phyloP scores from a whole-genome alignment of 2,329 filamentous ascomycete species.

The Monilinia fructicola region DNA sequence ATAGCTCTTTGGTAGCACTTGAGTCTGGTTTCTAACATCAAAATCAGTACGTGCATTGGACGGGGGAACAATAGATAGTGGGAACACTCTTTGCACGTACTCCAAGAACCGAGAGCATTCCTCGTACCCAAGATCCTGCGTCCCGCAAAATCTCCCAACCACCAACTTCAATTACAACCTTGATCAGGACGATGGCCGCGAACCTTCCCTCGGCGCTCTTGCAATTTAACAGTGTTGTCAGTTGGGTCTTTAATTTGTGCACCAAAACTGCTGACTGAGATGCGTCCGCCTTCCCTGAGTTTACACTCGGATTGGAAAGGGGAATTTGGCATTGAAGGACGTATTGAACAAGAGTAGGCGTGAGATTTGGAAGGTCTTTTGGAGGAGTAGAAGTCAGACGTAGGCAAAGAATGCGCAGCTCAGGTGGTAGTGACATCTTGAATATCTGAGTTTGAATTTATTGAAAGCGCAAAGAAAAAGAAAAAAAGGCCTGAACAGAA shows the following conservation, averaged over 20 bases:
- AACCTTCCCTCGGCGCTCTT: conserved; percentile 73
- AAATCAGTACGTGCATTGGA: conserved; percentile 3
- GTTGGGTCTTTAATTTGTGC: conserved; percentile 77
- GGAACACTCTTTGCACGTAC: conserved; percentile 44
- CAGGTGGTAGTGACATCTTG: conserved; percentile 47
- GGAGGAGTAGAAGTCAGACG: conserved; percentile 69
- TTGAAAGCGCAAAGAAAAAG: not conserved
- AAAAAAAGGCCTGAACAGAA: not conserved
- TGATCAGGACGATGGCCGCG: conserved; percentile 74
- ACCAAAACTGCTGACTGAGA: conserved; percentile 69
- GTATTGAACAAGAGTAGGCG: conserved; percentile 66
- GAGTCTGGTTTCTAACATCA: conserved; percentile 70
- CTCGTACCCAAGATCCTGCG: conserved; percentile 72
- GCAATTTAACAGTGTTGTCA: conserved; percentile 76
- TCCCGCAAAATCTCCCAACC: conserved; percentile 79
- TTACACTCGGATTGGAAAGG: conserved; percentile 62
- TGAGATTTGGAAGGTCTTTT: conserved; percentile 71
- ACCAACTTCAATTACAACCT: conserved; percentile 77
- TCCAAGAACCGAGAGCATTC: conserved; percentile 71
- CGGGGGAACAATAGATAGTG: conserved; percentile 24
- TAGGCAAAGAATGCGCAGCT: conserved; percentile 64
- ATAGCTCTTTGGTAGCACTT: conserved; percentile 70
- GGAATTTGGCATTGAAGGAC: conserved; percentile 57
- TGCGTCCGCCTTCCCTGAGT: conserved; percentile 57
- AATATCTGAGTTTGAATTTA: not conserved